Conservation (phyloP, 2,329 filamentous ascomycete genomes). For the Claviceps spartinae region DNA sequence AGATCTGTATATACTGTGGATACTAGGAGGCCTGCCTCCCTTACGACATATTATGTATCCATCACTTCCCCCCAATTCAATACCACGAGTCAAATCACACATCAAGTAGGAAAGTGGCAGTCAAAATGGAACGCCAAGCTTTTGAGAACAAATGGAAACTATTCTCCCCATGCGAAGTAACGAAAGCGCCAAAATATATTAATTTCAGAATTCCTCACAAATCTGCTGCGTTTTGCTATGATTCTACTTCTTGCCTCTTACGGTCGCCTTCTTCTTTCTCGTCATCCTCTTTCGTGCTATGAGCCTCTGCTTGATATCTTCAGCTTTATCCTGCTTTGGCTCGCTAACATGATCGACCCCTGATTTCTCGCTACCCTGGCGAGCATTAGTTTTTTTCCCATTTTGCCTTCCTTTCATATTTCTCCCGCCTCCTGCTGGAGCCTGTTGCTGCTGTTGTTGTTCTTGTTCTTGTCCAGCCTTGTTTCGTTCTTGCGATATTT, state of each 20-base stretch:
- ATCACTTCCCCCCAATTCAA: neutral
- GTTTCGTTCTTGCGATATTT: conserved; percentile 18
- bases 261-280: conserved; percentile 50
- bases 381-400: neutral
- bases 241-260: conserved; percentile 13
- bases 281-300: conserved; percentile 75
- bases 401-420: neutral
- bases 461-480: conserved; percentile 14
- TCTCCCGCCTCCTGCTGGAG: neutral
- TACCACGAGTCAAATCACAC: neutral
- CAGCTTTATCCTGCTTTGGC: conserved; percentile 21
- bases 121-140: neutral
- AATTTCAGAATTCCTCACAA: neutral
- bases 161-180: neutral
- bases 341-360: conserved; percentile 10
- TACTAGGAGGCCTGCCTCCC: neutral
- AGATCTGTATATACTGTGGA: neutral
- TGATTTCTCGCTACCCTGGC: conserved; percentile 14
- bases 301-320: conserved; percentile 51
- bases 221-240: neutral
- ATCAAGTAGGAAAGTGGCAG: neutral
- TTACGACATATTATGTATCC: neutral
- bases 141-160: neutral
- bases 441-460: neutral
- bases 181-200: neutral